Evolutionary conservation across 2,329 filamentous ascomycete species (phyloP).

Genomic region (Ceratocystis eucalypticola): DNA sequence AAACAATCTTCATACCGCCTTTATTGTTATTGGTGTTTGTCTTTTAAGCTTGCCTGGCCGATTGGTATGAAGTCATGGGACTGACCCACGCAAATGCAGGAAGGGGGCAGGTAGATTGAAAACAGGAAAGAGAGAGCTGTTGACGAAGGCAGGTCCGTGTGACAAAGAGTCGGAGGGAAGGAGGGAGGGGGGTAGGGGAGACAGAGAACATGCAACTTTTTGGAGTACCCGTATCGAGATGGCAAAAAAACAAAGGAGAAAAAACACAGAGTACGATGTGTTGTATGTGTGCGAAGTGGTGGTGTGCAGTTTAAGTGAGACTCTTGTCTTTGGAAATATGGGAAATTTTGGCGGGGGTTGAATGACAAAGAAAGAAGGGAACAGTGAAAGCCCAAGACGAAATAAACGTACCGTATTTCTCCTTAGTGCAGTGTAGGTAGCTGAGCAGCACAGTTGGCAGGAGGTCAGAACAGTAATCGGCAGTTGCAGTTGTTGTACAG

Average conservation of each 20-base stretch:
- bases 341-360: neutral
- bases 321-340: neutral
- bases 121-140: neutral
- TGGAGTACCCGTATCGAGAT: neutral
- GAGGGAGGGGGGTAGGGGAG: slow-evolving; percentile 23
- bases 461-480: neutral
- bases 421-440: neutral
- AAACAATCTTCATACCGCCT: neutral
- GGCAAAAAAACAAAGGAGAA: neutral
- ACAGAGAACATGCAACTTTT: neutral
- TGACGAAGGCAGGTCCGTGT: neutral
- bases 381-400: neutral
- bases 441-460: neutral
- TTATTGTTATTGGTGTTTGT: neutral
- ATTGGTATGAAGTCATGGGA: neutral
- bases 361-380: neutral
- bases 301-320: slow-evolving; percentile 14
- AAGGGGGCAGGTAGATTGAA: neutral
- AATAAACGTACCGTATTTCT: neutral
- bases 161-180: slow-evolving; percentile 22
- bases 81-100: neutral
- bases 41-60: neutral
- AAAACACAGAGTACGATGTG: neutral
- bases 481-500: neutral
- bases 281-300: neutral